Evolutionary conservation across 2,329 filamentous ascomycete genomes (phyloP), one percentile per base, ranked within the genome.

Genomic region (Fusarium goolgardi): DNA sequence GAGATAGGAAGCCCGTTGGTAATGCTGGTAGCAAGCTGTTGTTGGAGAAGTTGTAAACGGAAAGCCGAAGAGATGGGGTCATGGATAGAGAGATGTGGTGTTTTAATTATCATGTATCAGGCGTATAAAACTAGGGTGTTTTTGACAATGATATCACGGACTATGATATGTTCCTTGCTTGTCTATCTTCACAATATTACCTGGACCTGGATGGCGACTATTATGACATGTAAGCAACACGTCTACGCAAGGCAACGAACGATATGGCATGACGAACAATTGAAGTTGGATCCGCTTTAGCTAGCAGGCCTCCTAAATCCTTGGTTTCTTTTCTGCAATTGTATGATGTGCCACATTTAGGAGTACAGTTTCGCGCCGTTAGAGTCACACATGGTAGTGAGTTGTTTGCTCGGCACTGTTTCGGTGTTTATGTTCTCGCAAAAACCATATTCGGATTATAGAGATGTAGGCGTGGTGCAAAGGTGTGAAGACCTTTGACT

Each of bases 21-120:
- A 91, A 91, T 77, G 84, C 82, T 71, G 89, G 89, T 5, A 84
- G 88, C 56, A 86, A 82, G 76, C 77, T 91, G 62, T 77, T 91
- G 67, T 78, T 91, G 59, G 84, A 85, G 76, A 88, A 86, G 79
- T 75, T 90, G 66, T 81, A 75, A 50, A 55, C 20, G 66, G 43
- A 25, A 41, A 21, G 21, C 46, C 25, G 31, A 45, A 43, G 39
- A 39, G 25, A 39, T 45, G 55, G 58, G 31, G 40, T 12, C 29
- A 45, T 43, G 54, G 45, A 37, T 57, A 39, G 52, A 39, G 49
- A 62, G 59, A 58, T 53, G 55, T 29, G 41, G 46, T 49, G 62
- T 54, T 58, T 47, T 63, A 53, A 61, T 60, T 65, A 59, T 59
- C 53, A 63, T 69, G 60, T 65, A 67, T 67, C 64, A 70, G 66